Evolutionary conservation across 2,329 filamentous ascomycete genomes (phyloP), one percentile per base, ranked within the genome.

Genomic region (Ophiostoma piceae): DNA sequence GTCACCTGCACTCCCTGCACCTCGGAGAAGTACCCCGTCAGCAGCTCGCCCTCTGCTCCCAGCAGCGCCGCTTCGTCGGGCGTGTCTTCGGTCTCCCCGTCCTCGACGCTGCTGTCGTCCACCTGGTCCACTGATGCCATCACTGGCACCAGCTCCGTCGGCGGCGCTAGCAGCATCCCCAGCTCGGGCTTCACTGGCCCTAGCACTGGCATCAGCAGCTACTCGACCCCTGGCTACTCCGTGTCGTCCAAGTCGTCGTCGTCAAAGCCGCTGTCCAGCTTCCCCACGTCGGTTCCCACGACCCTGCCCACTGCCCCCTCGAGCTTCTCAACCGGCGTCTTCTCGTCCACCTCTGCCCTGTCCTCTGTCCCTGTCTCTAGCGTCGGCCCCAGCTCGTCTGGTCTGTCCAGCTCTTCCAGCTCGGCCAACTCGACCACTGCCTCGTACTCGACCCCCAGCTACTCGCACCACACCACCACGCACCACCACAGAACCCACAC

Each of bases 1-100:
- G 66, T 54, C 43, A 69, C 57, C 19, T 71, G 43, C 62, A 67
- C 68, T n/a, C 66, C 68, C 26, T 71, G 37, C 62, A 62, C 68
- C 22, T 70, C 67, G 26, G 65, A 51, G 54, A 67, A 60, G 62
- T 68, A 68, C 19, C 47, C 62, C 39, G 35, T 37, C 35, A 65
- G 62, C 62, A 39, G 62, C 60, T 26, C 51, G 5, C 19, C 43
- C 43, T 47, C 43, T 7, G 43, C 16, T 47, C 43, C 9, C 54
- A 60, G 54, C 57, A 62, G 47, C 29, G 19, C 35, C 60, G 29
- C 22, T 16, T 70, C 60, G 3, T 37, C 60, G 29, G 19, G 16
- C 66, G 60, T 26, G 14, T 6, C 35, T 35, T 35, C 35, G 8
- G 35, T 6, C 35, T 35, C 35, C 8, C 26, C 51, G 11, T 68